These are phyloP conservation scores for Xylaria sp. DNA, from an alignment of 2,329 filamentous ascomycete species.

Conservation along the genomic window DNA sequence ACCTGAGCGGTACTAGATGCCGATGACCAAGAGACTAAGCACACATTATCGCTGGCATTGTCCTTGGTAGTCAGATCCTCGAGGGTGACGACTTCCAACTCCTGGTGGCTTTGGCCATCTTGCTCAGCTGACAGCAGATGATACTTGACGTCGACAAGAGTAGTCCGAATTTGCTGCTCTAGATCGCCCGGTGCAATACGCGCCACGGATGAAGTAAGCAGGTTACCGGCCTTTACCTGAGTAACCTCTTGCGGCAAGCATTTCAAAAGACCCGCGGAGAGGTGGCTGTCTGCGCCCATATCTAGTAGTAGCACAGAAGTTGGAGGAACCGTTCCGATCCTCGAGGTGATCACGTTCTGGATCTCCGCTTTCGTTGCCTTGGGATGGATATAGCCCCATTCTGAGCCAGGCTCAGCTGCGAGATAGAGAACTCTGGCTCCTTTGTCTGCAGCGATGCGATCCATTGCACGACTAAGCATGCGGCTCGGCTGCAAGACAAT, in stretches of 20 bases:
- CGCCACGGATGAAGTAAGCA: background rate
- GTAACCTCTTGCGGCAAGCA: background rate
- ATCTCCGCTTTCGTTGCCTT: conserved; percentile 24
- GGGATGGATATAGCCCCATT: conserved; percentile 27
- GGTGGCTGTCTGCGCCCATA: background rate
- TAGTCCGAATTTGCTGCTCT: background rate
- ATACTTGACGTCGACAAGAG: conserved; percentile 18
- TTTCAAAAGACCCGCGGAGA: background rate
- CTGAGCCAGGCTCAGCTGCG: background rate
- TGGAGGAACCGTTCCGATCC: background rate
- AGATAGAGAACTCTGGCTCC: background rate
- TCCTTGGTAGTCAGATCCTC: background rate
- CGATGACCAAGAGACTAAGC: background rate
- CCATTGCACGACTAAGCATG: background rate
- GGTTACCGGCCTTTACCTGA: background rate
- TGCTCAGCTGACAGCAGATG: background rate
- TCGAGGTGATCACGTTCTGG: background rate
- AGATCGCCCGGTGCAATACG: conserved; percentile 3
- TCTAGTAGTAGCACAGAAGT: background rate
- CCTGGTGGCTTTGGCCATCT: background rate
- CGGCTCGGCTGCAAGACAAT: background rate
- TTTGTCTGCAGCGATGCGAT: conserved; percentile 3
- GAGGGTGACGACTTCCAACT: background rate
- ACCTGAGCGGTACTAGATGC: background rate
- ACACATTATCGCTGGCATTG: background rate